Conservation (phyloP, 202 grass and related monocot genomes). For the Bolboschoenoplectus hybrid region DNA sequence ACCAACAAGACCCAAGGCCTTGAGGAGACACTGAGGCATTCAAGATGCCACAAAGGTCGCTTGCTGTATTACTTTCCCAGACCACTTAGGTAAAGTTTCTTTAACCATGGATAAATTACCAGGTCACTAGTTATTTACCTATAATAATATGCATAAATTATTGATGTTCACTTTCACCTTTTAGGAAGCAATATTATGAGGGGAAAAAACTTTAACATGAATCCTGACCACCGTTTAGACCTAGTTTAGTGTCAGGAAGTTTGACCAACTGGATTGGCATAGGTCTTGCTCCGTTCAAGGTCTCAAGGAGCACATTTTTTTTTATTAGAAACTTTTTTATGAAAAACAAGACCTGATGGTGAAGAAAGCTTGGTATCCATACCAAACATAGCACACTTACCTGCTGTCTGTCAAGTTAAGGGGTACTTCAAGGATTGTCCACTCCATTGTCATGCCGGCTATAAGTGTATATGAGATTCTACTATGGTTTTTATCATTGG, state of each 20-base stretch:
- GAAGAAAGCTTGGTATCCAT: background rate
- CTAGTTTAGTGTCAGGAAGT: background rate
- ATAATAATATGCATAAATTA: background rate
- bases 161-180: background rate
- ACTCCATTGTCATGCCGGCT: background rate
- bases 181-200: background rate
- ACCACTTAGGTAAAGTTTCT: slow-evolving; percentile 56
- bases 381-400: background rate
- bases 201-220: background rate
- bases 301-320: background rate
- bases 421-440: background rate
- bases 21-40: slow-evolving; percentile 65
- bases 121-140: slow-evolving; percentile 1
- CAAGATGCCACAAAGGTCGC: slow-evolving; percentile 96
- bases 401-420: background rate
- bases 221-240: background rate
- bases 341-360: background rate
- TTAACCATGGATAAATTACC: background rate
- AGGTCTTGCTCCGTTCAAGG: background rate
- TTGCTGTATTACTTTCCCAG: slow-evolving; percentile 83
- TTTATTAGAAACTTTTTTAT: background rate
- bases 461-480: slow-evolving; percentile 12
- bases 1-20: slow-evolving; percentile 54
- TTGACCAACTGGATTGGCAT: background rate
- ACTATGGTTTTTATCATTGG: background rate